These are phyloP conservation scores for Gentiana straminea DNA, from an alignment of 257 asterid species.

Conservation along the genomic window DNA sequence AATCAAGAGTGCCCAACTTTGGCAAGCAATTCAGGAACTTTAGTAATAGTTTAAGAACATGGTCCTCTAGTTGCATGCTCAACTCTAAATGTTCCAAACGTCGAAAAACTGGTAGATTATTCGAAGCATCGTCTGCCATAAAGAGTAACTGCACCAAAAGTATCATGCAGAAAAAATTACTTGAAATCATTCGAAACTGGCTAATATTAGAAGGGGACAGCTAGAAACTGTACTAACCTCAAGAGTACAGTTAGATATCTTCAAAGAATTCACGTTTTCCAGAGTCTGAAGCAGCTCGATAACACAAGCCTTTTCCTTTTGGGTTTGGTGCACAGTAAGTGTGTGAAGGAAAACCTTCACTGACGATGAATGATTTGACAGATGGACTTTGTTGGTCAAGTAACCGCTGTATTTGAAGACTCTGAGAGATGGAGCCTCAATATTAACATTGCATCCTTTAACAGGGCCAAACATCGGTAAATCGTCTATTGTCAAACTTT, in stretches of 20 bases:
- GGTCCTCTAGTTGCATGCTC: constrained; percentile 24
- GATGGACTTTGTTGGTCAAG: too few relatives aligned
- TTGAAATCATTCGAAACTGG: too few relatives aligned
- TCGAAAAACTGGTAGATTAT: constrained; percentile 22
- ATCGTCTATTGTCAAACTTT: too few relatives aligned
- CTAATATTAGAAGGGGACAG: too few relatives aligned
- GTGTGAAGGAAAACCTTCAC: too few relatives aligned
- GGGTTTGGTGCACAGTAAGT: constrained; percentile 16
- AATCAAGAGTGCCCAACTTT: constrained; percentile 28
- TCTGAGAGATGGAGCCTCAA: constrained; percentile 29
- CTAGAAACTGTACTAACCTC: constrained; percentile 17
- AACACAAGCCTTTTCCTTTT: constrained; percentile 24
- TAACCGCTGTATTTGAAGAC: too few relatives aligned
- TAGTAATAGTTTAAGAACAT: constrained; percentile 15
- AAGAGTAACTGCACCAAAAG: constrained; percentile 28
- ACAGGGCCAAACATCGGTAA: too few relatives aligned
- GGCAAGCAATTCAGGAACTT: constrained; percentile 29
- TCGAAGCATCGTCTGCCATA: constrained; percentile 14
- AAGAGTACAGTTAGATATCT: constrained; percentile 29
- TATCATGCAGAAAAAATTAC: background rate
- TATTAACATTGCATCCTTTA: too few relatives aligned
- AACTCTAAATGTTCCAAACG: constrained; percentile 34
- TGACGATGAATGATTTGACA: too few relatives aligned
- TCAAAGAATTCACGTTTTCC: constrained; percentile 21
- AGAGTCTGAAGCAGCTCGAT: constrained; percentile 25